Evolutionary conservation across 495 filamentous ascomycete species (phyloP).

Genomic region (Xylaria longipes): DNA sequence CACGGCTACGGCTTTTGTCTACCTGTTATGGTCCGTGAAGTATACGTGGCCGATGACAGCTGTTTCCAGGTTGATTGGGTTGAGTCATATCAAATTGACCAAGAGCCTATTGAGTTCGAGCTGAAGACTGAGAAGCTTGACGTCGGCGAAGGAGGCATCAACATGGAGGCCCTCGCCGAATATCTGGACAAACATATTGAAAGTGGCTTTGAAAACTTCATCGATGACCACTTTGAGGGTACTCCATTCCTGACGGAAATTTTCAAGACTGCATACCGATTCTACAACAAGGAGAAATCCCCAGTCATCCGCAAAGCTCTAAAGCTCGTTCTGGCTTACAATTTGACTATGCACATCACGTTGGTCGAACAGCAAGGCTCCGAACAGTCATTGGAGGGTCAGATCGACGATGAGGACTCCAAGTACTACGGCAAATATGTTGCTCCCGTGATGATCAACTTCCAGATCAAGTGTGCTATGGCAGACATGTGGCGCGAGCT

Average conservation of each 20-base stretch:
- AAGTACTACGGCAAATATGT: slow-evolving; percentile 86
- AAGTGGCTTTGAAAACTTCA: slow-evolving; percentile 84
- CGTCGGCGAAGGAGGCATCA: slow-evolving; percentile 83
- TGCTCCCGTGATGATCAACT: slow-evolving; percentile 97
- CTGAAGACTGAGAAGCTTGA: slow-evolving; percentile 84
- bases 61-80: slow-evolving; percentile 93
- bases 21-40: slow-evolving; percentile 87
- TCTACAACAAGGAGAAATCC: slow-evolving; percentile 80
- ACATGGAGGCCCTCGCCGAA: slow-evolving; percentile 74
- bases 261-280: slow-evolving; percentile 90
- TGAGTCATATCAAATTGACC: slow-evolving; percentile 69
- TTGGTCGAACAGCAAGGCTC: slow-evolving; percentile 87
- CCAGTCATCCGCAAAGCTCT: slow-evolving; percentile 89
- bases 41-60: slow-evolving; percentile 87
- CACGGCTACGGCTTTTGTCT: slow-evolving; percentile 90
- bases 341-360: slow-evolving; percentile 88
- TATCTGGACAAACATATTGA: slow-evolving; percentile 94
- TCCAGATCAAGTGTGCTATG: slow-evolving; percentile 94
- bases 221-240: slow-evolving; percentile 93
- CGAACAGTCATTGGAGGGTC: slow-evolving; percentile 76
- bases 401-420: slow-evolving; percentile 77
- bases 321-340: slow-evolving; percentile 91
- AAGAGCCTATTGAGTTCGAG: slow-evolving; percentile 77
- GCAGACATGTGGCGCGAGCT: slow-evolving; percentile 96
- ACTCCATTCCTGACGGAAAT: slow-evolving; percentile 92